Evolutionary conservation across 2,329 filamentous ascomycete species (phyloP).

Genomic region (Trichoderma semiorbis): DNA sequence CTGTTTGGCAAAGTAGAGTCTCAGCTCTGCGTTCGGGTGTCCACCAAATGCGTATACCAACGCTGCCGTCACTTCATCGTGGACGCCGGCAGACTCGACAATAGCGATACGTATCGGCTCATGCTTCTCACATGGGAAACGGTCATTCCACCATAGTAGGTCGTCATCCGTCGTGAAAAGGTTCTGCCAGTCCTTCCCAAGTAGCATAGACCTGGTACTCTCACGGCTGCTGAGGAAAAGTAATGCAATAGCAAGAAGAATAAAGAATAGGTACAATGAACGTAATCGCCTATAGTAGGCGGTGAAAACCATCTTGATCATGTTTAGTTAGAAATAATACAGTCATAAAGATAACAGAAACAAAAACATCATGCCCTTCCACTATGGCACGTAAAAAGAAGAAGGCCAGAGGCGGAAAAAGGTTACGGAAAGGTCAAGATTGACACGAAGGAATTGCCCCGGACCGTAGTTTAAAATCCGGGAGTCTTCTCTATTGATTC

Average conservation of each 20-base stretch:
- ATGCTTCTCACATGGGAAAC: conserved; percentile 9
- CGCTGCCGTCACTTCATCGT: conserved; percentile 10
- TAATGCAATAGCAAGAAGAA: conserved; percentile 13
- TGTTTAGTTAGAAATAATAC: background rate
- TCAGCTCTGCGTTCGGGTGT: conserved; percentile 7
- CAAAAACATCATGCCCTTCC: conserved; percentile 7
- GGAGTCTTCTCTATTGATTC: background rate
- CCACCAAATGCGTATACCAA: conserved; percentile 15
- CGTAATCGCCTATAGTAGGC: conserved; percentile 14
- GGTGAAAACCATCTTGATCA: conserved; percentile 13
- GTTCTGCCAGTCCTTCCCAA: background rate
- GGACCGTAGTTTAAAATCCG: conserved; percentile 1
- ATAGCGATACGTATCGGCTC: conserved; percentile 12
- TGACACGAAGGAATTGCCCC: background rate
- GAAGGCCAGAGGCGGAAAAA: background rate
- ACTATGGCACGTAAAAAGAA: background rate
- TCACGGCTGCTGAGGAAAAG: conserved; percentile 12
- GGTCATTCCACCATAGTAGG: background rate
- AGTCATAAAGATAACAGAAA: conserved; percentile 5
- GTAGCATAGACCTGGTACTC: background rate
- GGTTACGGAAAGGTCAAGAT: conserved; percentile 4
- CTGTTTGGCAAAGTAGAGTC: conserved; percentile 6
- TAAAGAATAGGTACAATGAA: conserved; percentile 7
- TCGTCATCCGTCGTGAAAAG: conserved; percentile 10
- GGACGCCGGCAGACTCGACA: conserved; percentile 11